Percentiles rank a stretch among this genome's conserved stretches.
These are phyloP conservation scores for Jamesozyma lodderae DNA, from an alignment of 805 yeast species.

Conservation along the genomic window DNA sequence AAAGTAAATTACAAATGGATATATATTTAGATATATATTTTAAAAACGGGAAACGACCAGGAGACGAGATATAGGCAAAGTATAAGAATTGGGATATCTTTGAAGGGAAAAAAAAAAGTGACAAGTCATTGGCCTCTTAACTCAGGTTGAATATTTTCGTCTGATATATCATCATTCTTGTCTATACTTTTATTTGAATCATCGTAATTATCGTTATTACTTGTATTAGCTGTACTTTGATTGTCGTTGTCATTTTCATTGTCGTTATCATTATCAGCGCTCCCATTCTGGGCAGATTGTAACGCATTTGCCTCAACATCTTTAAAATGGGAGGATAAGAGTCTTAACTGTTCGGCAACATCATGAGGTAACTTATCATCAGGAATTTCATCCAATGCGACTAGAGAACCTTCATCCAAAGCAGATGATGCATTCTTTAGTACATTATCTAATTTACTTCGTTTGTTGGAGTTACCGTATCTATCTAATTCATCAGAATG, in stretches of 20 bases:
- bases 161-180: slow-evolving; percentile 21
- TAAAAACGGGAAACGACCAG: too few relatives aligned
- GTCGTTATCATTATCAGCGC: slow-evolving; percentile 8
- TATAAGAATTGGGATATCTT: too few relatives aligned
- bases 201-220: slow-evolving; percentile 3
- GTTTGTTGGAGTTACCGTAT: slow-evolving; percentile 3
- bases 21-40: too few relatives aligned
- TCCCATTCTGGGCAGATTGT: slow-evolving; percentile 4
- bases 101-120: too few relatives aligned
- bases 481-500: slow-evolving; percentile 3
- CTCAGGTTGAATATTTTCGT: slow-evolving; percentile 32
- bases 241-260: slow-evolving; percentile 20
- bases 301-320: slow-evolving; percentile 22
- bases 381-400: slow-evolving; percentile 21
- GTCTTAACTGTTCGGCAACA: slow-evolving; percentile 29
- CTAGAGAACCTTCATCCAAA: slow-evolving; percentile 17
- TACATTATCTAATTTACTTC: slow-evolving; percentile 3
- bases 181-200: slow-evolving; percentile 9
- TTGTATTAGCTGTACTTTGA: slow-evolving; percentile 9
- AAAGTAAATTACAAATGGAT: too few relatives aligned
- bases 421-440: not conserved
- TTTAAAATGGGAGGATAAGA: slow-evolving; percentile 29
- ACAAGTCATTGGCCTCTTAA: slow-evolving; percentile 24
- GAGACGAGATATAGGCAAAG: too few relatives aligned
- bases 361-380: slow-evolving; percentile 30